Conservation (phyloP, 1,284 basidiomycete genomes). For the Papiliotrema flavescens region DNA sequence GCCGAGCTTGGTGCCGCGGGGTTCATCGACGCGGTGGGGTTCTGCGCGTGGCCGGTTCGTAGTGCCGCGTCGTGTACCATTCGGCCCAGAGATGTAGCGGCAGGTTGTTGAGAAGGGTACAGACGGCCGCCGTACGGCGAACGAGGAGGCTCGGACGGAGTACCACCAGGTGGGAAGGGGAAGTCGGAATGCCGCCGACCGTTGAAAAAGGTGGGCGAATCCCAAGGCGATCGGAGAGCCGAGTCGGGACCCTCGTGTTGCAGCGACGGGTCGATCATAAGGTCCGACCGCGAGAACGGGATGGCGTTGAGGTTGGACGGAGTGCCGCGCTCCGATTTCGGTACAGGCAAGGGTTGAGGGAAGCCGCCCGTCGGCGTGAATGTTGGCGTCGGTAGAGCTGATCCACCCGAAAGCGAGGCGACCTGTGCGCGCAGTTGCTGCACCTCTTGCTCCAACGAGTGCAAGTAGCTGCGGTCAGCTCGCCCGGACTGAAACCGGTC, state of each 20-base stretch:
- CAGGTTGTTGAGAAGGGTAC: slow-evolving; percentile 17
- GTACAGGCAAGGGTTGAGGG: slow-evolving; percentile 1
- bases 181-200: slow-evolving; percentile 27
- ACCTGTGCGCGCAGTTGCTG: slow-evolving; percentile 44
- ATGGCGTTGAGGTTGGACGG: slow-evolving; percentile 12
- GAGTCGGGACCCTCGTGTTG: slow-evolving; percentile 10
- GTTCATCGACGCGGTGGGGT: slow-evolving; percentile 5
- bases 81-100: slow-evolving; percentile 37
- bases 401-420: slow-evolving; percentile 23
- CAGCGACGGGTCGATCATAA: slow-evolving; percentile 20
- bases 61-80: slow-evolving; percentile 48
- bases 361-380: background rate
- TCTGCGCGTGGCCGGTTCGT: slow-evolving; percentile 42
- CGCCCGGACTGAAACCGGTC: background rate
- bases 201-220: slow-evolving; percentile 17
- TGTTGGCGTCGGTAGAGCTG: slow-evolving; percentile 7
- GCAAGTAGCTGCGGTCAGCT: slow-evolving; percentile 40
- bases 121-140: slow-evolving; percentile 9
- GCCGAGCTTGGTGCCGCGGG: slow-evolving; percentile 8
- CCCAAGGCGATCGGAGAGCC: slow-evolving; percentile 17
- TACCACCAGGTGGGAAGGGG: slow-evolving; percentile 17
- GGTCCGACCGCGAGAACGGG: slow-evolving; percentile 7
- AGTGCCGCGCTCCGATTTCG: slow-evolving; percentile 6
- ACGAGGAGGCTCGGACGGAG: slow-evolving; percentile 15
- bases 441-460: slow-evolving; percentile 49